Evolutionary conservation across 371 early-diverging fungal species (phyloP).

Genomic region (Fennellomyces sp.): DNA sequence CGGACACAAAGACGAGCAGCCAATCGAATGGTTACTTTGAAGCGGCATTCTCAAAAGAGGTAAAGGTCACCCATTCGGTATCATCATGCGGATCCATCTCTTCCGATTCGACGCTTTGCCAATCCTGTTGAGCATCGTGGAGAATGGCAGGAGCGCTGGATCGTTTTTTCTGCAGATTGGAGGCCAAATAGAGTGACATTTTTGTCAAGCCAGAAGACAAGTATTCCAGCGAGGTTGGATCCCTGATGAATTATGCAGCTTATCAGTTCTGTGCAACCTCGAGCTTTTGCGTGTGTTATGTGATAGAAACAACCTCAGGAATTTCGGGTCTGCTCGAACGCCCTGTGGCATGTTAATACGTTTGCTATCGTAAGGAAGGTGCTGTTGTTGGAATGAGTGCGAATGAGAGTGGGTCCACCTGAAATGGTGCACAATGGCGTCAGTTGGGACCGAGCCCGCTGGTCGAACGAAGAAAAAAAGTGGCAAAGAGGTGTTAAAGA

Average conservation of each 20-base stretch:
- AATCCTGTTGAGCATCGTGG: constrained; percentile 26
- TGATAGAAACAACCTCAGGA: constrained; percentile 30
- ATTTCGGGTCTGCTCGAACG: constrained; percentile 52
- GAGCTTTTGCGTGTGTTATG: too few relatives aligned
- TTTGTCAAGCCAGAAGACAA: constrained; percentile 60
- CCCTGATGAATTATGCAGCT: constrained; percentile 29
- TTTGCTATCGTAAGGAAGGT: too few relatives aligned
- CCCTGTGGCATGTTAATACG: too few relatives aligned
- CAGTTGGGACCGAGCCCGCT: too few relatives aligned
- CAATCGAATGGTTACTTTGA: too few relatives aligned
- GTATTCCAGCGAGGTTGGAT: constrained; percentile 64
- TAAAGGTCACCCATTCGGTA: neutral
- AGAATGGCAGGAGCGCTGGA: constrained; percentile 24
- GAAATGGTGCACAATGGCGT: too few relatives aligned
- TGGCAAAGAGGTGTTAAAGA: too few relatives aligned
- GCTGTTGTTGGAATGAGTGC: too few relatives aligned
- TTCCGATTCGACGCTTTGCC: constrained; percentile 6
- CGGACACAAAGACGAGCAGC: neutral
- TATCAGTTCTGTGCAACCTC: neutral
- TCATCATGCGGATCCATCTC: neutral
- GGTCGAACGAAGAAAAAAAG: too few relatives aligned
- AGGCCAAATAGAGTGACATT: constrained; percentile 58
- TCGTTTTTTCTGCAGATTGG: constrained; percentile 44
- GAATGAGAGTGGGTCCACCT: too few relatives aligned
- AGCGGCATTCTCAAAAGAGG: constrained; percentile 12